Evolutionary conservation across 2,329 filamentous ascomycete species (phyloP), one percentile per base, ranked within the genome.

Genomic region (Ophiostoma pallidulum): DNA sequence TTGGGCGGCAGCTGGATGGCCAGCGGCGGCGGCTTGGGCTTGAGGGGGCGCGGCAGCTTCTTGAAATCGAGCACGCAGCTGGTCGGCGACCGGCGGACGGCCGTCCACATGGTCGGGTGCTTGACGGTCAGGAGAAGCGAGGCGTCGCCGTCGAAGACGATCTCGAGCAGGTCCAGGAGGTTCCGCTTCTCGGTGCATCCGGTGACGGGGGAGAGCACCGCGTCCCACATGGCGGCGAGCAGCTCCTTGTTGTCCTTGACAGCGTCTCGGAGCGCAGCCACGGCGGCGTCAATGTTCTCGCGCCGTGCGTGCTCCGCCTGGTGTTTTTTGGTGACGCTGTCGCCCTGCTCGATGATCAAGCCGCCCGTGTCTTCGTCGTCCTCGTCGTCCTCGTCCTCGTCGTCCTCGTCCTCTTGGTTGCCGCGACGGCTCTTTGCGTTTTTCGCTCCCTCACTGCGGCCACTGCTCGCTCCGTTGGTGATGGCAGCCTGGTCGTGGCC

Each of bases 251-350:
- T 68, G 22, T 66, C 65, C 49, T 50, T 48, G 41, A 75, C 61
- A 47, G 73, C 69, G 37, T 67, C 62, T 50, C 71, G 74, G 28
- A 78, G 60, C 8, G 82, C 73, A 29, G 60, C 60, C 14, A 75
- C 58, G 3, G 74, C 71, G 14, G 64, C 66, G 4, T 65, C 62
- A 24, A 77, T 69, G 51, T 67, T 71, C 47, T 70, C 68, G 29
- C 66, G 71, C 26, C 73, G 69, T 3, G 67, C 70, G 43, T 71
- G 68, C 31, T 67, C 65, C 39, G 68, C 67, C 56, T 59, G 68
- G 48, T 70, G 66, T 41, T 66, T 66, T 49, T 69, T 64, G 28
- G 69, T 65, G 35, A 69, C 63, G 10, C 60, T 57, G 35, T 65
- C 67, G 51, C 68, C 68, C 47, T 70, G 63, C 45, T 73, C 69